A percentile compares a stretch with the other conserved stretches of the same genome.
phyloP scores from a whole-genome alignment of 768 basidiomycete genomes.

The Hortiboletus flavorubellus region DNA sequence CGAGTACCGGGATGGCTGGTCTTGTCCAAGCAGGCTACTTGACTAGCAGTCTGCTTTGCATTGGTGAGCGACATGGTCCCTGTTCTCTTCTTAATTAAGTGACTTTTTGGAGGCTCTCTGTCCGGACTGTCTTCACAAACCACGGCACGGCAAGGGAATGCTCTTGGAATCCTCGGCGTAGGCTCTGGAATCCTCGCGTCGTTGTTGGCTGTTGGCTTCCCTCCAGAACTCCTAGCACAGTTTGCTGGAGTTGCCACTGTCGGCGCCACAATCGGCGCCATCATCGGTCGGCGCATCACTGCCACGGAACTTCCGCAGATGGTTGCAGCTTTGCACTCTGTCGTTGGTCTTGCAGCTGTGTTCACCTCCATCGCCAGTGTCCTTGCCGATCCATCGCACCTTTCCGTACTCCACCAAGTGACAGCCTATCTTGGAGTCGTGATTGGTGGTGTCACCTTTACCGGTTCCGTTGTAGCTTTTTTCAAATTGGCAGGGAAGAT shows the following conservation, averaged over 20 bases:
- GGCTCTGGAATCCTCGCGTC: conserved; percentile 78
- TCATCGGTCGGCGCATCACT: conserved; percentile 80
- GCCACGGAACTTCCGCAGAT: conserved; percentile 87
- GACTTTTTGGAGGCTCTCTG: conserved; percentile 53
- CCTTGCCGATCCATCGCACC: conserved; percentile 63
- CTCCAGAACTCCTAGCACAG: conserved; percentile 68
- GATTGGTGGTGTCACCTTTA: conserved; percentile 88
- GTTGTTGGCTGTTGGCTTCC: conserved; percentile 79
- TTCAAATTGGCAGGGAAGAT: conserved; percentile 82
- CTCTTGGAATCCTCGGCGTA: conserved; percentile 84
- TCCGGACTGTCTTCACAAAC: conserved; percentile 76
- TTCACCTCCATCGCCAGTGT: conserved; percentile 84
- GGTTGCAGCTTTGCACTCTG: conserved; percentile 79
- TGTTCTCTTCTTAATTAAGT: background rate
- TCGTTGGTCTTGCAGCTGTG: conserved; percentile 87
- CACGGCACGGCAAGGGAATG: conserved; percentile 86
- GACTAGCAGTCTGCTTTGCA: conserved; percentile 82
- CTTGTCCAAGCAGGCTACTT: conserved; percentile 87
- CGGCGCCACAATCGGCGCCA: conserved; percentile 66
- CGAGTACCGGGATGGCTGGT: conserved; percentile 80
- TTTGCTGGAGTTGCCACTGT: conserved; percentile 74
- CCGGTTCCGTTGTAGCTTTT: conserved; percentile 87
- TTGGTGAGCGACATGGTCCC: conserved; percentile 44
- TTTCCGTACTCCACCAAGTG: conserved; percentile 70
- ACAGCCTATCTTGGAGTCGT: conserved; percentile 85